Conservation (phyloP, 1,139 yeast species). For the Yamadazyma dendronema region DNA sequence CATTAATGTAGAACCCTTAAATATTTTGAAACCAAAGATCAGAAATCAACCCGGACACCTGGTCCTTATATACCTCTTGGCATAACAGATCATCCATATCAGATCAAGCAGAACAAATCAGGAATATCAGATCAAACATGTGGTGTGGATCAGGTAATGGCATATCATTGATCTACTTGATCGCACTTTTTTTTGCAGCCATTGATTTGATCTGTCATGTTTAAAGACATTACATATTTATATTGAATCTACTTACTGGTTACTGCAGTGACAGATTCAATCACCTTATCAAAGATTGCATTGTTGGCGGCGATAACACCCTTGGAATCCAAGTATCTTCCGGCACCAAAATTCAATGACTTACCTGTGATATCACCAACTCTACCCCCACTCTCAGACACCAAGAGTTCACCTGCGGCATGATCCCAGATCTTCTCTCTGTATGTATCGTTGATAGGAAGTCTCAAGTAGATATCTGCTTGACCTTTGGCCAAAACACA, state of each 20-base stretch:
- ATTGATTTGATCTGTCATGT: background rate
- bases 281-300: slow-evolving; percentile 58
- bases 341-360: slow-evolving; percentile 79
- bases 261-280: slow-evolving; percentile 47
- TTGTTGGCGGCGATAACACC: slow-evolving; percentile 91
- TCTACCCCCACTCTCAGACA: slow-evolving; percentile 86
- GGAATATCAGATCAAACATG: too few relatives aligned
- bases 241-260: background rate
- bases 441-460: slow-evolving; percentile 74
- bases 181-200: background rate
- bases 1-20: too few relatives aligned
- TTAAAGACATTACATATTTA: too few relatives aligned
- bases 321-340: slow-evolving; percentile 75
- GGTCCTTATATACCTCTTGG: background rate
- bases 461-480: slow-evolving; percentile 86
- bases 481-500: slow-evolving; percentile 88
- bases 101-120: background rate
- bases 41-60: background rate
- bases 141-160: too few relatives aligned
- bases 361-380: slow-evolving; percentile 83
- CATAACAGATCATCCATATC: background rate
- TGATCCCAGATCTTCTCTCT: slow-evolving; percentile 99
- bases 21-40: too few relatives aligned
- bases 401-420: slow-evolving; percentile 88
- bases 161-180: background rate